A percentile compares a stretch with the other conserved stretches of the same genome.
Conservation (phyloP, 768 basidiomycete species). For the Boletus coccyginus region DNA sequence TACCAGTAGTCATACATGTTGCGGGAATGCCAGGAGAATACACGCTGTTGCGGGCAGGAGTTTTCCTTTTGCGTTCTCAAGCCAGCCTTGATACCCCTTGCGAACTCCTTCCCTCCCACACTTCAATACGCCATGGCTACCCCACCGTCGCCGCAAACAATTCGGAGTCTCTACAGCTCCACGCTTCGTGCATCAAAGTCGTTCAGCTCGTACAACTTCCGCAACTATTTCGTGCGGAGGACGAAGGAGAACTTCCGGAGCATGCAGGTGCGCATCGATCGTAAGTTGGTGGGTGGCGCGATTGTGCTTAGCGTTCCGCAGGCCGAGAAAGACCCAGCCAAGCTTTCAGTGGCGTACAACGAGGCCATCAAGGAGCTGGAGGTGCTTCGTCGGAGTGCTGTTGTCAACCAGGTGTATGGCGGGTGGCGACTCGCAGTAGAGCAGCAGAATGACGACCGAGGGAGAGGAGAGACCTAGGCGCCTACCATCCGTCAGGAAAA, state of each 20-base stretch:
- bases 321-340: slow-evolving; percentile 59
- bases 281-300: slow-evolving; percentile 5
- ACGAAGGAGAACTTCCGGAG: slow-evolving; percentile 70
- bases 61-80: slow-evolving; percentile 1
- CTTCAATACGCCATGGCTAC: slow-evolving; percentile 35
- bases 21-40: not conserved
- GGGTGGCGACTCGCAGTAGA: slow-evolving; percentile 90
- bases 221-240: slow-evolving; percentile 74
- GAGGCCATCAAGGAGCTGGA: slow-evolving; percentile 72
- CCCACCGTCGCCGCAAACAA: slow-evolving; percentile 60
- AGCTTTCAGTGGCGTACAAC: slow-evolving; percentile 60
- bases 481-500: not conserved
- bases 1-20: not conserved
- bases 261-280: slow-evolving; percentile 51
- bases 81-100: not conserved
- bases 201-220: slow-evolving; percentile 96
- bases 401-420: slow-evolving; percentile 89
- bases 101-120: not conserved
- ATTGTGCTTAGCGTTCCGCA: slow-evolving; percentile 27
- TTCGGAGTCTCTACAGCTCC: slow-evolving; percentile 70
- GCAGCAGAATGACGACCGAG: slow-evolving; percentile 37
- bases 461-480: slow-evolving; percentile 18
- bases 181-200: slow-evolving; percentile 74
- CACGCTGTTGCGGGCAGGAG: not conserved
- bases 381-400: slow-evolving; percentile 73